Conservation (phyloP, 495 filamentous ascomycete genomes). For the Penicillium maclennaniae region DNA sequence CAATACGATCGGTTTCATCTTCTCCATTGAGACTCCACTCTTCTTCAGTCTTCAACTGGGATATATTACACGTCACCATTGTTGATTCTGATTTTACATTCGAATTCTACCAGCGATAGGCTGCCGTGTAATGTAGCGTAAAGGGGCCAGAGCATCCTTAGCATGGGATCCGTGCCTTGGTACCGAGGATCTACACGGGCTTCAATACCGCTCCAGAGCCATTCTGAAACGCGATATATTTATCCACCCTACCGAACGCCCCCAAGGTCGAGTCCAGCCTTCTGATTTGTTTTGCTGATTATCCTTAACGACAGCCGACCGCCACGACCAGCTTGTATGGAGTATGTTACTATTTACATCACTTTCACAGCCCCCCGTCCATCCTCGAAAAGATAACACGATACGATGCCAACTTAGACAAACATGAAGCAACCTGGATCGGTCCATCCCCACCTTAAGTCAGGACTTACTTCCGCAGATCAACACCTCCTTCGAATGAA, state of each 20-base stretch:
- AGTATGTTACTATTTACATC: conserved; percentile 20
- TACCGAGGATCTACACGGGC: background rate
- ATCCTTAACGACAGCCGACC: background rate
- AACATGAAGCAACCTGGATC: background rate
- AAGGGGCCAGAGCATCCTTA: background rate
- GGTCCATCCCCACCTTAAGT: background rate
- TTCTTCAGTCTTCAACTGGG: background rate
- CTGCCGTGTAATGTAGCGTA: background rate
- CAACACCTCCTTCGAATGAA: conserved; percentile 42
- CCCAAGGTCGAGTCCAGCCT: background rate
- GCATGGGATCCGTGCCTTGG: background rate
- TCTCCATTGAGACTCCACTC: background rate
- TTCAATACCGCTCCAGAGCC: no score
- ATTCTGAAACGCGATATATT: background rate
- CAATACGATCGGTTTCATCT: background rate
- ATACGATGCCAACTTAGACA: background rate
- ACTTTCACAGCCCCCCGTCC: conserved; percentile 5
- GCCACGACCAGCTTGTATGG: background rate
- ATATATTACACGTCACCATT: background rate
- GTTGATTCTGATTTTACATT: background rate
- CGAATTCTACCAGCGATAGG: background rate
- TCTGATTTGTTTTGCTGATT: background rate
- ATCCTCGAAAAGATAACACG: background rate
- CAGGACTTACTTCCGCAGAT: conserved; percentile 18
- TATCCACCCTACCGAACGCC: background rate